Percentiles rank a stretch among this genome's conserved stretches.
These are phyloP conservation scores for Psilocybe cubensis DNA, from an alignment of 768 basidiomycete species.

Conservation along the genomic window DNA sequence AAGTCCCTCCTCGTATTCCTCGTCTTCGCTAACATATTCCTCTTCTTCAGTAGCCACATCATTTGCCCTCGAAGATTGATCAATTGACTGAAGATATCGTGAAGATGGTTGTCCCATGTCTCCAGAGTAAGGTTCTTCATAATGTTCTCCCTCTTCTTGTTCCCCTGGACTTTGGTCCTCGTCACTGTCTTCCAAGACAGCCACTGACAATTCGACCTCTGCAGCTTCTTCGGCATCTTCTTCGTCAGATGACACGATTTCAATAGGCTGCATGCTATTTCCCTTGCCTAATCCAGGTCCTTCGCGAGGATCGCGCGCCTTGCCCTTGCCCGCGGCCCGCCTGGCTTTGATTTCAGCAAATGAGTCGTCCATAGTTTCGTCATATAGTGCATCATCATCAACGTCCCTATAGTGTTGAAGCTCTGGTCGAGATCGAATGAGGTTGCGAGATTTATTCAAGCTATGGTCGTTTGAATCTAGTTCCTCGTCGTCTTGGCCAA, in stretches of 20 bases:
- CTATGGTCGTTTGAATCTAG: neutral
- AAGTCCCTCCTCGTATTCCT: constrained; percentile 22
- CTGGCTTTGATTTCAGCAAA: constrained; percentile 57
- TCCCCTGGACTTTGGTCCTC: constrained; percentile 28
- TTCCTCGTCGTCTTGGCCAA: constrained; percentile 51
- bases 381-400: constrained; percentile 9
- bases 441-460: neutral
- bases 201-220: constrained; percentile 24
- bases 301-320: constrained; percentile 63
- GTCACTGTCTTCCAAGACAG: constrained; percentile 30
- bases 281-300: constrained; percentile 54
- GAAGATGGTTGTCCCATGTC: constrained; percentile 16
- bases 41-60: constrained; percentile 25
- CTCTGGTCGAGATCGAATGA: constrained; percentile 12
- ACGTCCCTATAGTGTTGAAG: constrained; percentile 28
- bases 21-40: constrained; percentile 27
- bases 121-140: constrained; percentile 15
- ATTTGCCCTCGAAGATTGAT: constrained; percentile 11
- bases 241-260: constrained; percentile 40
- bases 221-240: constrained; percentile 34
- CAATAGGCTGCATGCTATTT: constrained; percentile 47
- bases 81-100: constrained; percentile 5
- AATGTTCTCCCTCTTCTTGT: constrained; percentile 21
- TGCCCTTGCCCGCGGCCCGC: constrained; percentile 46
- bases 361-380: constrained; percentile 50